Evolutionary conservation across 163 green algal species (phyloP).

Genomic region (Scenedesmus sp.): DNA sequence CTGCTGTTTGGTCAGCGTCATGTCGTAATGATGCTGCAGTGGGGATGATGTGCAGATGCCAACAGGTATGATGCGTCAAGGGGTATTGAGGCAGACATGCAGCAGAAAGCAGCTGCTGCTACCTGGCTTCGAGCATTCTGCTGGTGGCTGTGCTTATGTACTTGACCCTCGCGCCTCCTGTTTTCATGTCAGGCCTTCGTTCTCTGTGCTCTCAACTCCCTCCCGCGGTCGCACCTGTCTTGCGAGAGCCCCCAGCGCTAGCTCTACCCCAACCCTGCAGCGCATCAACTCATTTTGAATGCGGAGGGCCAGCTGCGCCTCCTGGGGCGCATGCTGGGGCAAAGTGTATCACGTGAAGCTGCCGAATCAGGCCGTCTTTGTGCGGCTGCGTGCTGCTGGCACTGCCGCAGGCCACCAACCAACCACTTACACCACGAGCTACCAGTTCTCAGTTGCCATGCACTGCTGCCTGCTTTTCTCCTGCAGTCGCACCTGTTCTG

Average conservation of each 20-base stretch:
- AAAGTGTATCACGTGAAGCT: background rate
- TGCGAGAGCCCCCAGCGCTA: background rate
- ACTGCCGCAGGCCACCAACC: background rate
- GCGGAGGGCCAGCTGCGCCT: too few species aligned
- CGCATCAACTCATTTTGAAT: too few species aligned
- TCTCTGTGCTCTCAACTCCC: background rate
- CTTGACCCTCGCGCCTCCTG: background rate
- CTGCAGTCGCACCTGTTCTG: constrained; percentile 69
- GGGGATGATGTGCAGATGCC: too few species aligned
- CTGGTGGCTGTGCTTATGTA: background rate
- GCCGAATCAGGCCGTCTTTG: background rate
- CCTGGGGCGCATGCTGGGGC: too few species aligned
- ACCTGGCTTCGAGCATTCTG: too few species aligned
- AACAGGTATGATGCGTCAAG: too few species aligned
- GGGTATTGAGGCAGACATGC: too few species aligned
- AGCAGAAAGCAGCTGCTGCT: too few species aligned
- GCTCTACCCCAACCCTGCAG: background rate
- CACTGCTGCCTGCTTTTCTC: background rate
- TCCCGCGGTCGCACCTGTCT: too few species aligned
- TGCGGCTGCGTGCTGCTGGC: background rate
- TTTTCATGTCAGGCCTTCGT: background rate
- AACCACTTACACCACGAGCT: too few species aligned
- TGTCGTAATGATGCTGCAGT: too few species aligned
- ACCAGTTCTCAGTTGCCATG: background rate
- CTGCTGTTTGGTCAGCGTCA: too few species aligned